Base-by-base conservation (phyloP, 257 asterid genomes). In the Solanum okadae region DNA sequence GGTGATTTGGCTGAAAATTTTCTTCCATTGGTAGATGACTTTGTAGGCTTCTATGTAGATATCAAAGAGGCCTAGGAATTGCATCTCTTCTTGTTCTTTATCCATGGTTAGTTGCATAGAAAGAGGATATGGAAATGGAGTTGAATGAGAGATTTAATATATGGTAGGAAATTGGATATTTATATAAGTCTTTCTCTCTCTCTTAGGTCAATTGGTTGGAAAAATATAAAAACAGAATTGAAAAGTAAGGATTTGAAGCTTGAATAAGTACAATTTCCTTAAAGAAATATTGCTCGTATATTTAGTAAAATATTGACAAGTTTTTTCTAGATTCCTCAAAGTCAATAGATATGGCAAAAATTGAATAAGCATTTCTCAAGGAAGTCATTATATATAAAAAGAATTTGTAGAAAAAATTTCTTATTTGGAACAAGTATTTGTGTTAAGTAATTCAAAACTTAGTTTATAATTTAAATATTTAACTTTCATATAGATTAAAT, bases 31-130 rank as follows among this genome's bases (percentile, higher is more conserved):
- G 90, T 79, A 89, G 42, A 95, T 90, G 40, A 95, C 91, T 59
- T 93, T 92, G 94, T 73, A 91, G 89, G 96, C 52, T 91, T 94
- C 95, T 35, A 27, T 3, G 82, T 91, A 91, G 87, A 95, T 91
- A 31, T 93, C 95, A 25, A 92, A 91, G 42, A 93, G 88, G 71
- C 95, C 95, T 16, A 95, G 87, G 33, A 90, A 92, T 88, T 92
- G 94, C 91, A 93, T 93, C 44, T 95, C 93, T 88, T 95, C 96
- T 88, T 91, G 98, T n/a, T 92, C 96, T 88, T 70, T 90, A 9
- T 95, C 96, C 98, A 95, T 93, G 89, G 86, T 56, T 16, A 13
- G 18, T 42, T 79, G 22, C 12, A 86, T 31, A 87, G 27, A 61
- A 61, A 87, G 31, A 65, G 31, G 67, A 59, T 42, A 70, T 44